A percentile compares a stretch with the other conserved stretches of the same genome.
Conservation (phyloP, 2,329 filamentous ascomycete species). For the Ceratocystis cubensis region DNA sequence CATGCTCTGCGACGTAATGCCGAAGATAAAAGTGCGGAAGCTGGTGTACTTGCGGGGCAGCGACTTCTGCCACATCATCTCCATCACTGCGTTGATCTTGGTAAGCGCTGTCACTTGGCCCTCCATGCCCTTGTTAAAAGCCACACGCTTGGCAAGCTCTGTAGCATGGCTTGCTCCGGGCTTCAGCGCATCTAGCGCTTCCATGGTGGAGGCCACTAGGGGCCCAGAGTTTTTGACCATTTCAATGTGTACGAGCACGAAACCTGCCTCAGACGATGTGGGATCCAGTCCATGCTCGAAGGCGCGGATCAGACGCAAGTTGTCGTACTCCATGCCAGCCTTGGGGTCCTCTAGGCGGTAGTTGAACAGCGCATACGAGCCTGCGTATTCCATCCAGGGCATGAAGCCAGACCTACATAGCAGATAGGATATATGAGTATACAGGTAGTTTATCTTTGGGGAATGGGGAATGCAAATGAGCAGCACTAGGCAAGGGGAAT, state of each 20-base stretch:
- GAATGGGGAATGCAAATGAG: too few relatives aligned
- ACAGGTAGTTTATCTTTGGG: too few relatives aligned
- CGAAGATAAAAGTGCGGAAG: conserved; percentile 95
- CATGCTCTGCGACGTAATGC: conserved; percentile 87
- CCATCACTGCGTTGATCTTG: conserved; percentile 59
- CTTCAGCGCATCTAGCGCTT: conserved; percentile 46
- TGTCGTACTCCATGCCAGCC: conserved; percentile 47
- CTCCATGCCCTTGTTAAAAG: conserved; percentile 52
- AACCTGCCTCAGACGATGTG: conserved; percentile 79
- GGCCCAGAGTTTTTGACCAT: conserved; percentile 82
- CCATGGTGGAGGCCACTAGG: conserved; percentile 59
- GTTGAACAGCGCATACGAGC: conserved; percentile 57
- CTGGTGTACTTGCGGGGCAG: conserved; percentile 72
- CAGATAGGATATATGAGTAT: conserved; percentile 1
- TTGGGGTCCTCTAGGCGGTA: conserved; percentile 48
- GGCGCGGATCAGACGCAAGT: conserved; percentile 73
- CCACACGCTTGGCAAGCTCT: conserved; percentile 34
- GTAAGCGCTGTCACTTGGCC: conserved; percentile 49
- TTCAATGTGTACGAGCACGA: conserved; percentile 89
- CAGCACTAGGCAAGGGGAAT: too few relatives aligned
- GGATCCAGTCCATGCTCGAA: conserved; percentile 85
- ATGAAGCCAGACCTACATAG: conserved; percentile 54
- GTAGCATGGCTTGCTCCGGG: conserved; percentile 21
- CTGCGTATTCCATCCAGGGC: conserved; percentile 80
- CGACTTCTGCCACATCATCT: conserved; percentile 83